These are phyloP conservation scores for Meira miltonrushii DNA, from an alignment of 1,284 basidiomycete species.

Conservation along the genomic window DNA sequence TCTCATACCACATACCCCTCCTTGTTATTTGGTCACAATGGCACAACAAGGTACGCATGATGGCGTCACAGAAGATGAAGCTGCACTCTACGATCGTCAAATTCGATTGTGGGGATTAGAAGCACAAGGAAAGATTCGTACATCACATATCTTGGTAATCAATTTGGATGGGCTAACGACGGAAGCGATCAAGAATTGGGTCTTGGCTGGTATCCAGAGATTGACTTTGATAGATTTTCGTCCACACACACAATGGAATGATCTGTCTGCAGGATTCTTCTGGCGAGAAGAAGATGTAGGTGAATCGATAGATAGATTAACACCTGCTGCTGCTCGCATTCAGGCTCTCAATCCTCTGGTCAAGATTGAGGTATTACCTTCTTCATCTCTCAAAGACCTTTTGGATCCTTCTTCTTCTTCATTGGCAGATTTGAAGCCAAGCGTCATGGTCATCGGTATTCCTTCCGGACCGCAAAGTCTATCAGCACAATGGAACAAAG, in stretches of 20 bases:
- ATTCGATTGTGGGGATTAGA: slow-evolving; percentile 96
- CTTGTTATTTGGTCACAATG: background rate
- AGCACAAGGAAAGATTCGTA: slow-evolving; percentile 63
- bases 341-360: slow-evolving; percentile 89
- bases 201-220: slow-evolving; percentile 60
- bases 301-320: background rate
- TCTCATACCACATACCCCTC: background rate
- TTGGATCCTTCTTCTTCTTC: slow-evolving; percentile 4
- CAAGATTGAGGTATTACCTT: slow-evolving; percentile 64
- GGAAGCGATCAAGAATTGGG: slow-evolving; percentile 89
- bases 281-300: slow-evolving; percentile 89
- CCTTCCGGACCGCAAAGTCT: slow-evolving; percentile 3
- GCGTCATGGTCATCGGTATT: slow-evolving; percentile 35
- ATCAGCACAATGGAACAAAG: slow-evolving; percentile 53
- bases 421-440: slow-evolving; percentile 56
- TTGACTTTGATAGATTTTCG: slow-evolving; percentile 59
- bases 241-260: slow-evolving; percentile 56
- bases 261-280: slow-evolving; percentile 88
- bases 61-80: slow-evolving; percentile 60
- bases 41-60: background rate
- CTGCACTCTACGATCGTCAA: slow-evolving; percentile 88
- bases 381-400: slow-evolving; percentile 9
- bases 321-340: slow-evolving; percentile 68
- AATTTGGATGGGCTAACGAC: slow-evolving; percentile 78
- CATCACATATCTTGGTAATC: slow-evolving; percentile 81